Evolutionary conservation across 495 filamentous ascomycete species (phyloP).

Genomic region (Bacidia gigantensis): DNA sequence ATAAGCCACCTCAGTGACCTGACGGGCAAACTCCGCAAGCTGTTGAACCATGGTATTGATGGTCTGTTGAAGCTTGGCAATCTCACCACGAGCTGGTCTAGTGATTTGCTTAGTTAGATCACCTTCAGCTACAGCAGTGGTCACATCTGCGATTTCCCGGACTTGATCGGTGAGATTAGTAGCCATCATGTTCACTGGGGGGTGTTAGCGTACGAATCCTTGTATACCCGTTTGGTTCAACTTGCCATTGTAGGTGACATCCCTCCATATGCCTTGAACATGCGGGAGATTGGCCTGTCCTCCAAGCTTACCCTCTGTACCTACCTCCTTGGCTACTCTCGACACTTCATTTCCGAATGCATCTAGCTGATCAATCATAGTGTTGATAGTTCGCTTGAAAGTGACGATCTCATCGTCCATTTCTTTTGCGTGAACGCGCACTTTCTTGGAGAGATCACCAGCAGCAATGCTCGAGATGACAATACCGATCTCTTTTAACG

Average conservation of each 20-base stretch:
- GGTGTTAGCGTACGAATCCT: constrained; percentile 19
- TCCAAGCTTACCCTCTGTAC: constrained; percentile 92
- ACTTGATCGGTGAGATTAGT: constrained; percentile 74
- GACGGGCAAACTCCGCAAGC: constrained; percentile 87
- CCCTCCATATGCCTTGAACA: constrained; percentile 96
- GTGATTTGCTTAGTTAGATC: constrained; percentile 95
- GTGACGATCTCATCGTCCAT: constrained; percentile 99
- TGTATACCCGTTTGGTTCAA: neutral
- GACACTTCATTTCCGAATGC: constrained; percentile 97
- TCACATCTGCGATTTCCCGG: constrained; percentile 93
- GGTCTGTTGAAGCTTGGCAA: constrained; percentile 88
- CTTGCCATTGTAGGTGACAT: constrained; percentile 85
- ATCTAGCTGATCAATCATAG: constrained; percentile 98
- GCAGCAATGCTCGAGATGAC: constrained; percentile 93
- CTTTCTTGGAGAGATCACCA: constrained; percentile 95
- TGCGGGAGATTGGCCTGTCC: constrained; percentile 91
- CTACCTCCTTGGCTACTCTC: constrained; percentile 88
- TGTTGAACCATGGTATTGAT: constrained; percentile 99
- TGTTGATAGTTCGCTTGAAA: constrained; percentile 94
- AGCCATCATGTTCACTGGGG: constrained; percentile 90
- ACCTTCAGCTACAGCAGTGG: constrained; percentile 90
- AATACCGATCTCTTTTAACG: constrained; percentile 87
- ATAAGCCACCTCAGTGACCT: constrained; percentile 90
- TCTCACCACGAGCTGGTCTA: constrained; percentile 86
- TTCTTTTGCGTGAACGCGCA: constrained; percentile 87